Evolutionary conservation across 441 rosid genomes (phyloP), one percentile per base, ranked within the genome.

Genomic region (Daphne laureola): DNA sequence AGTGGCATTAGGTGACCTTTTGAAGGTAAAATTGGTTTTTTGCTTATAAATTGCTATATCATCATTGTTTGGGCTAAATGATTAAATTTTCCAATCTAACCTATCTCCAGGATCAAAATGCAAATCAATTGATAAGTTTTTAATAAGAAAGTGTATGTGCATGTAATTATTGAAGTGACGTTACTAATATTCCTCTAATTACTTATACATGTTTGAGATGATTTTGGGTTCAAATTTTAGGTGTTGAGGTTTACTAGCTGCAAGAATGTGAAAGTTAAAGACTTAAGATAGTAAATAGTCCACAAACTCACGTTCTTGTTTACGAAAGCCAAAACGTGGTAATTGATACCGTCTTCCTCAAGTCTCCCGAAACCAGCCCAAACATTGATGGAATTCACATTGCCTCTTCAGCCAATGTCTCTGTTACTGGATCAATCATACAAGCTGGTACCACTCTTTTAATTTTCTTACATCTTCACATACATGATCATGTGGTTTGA

Each of bases 331-430:
- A 66, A 9, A 43, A 59, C 43, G 68, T 73, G 14, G 0, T 45
- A 4, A 43, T 81, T 3, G 9, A 15, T n/a, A 36, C 17, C 46
- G 18, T 82, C 53, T 57, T 21, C 14, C 58, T 79, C 36, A 47
- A 54, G 0, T 41, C 84, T 48, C 83, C 80, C 0, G 79, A 23
- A 26, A 46, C 15, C 12, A 81, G 86, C 54, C 88, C 92, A 17
- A 79, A 81, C 67, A 84, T 86, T 0, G 84, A 79, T 21, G 86
- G 84, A 38, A 62, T 84, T 26, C 86, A 79, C 56, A 63, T 84
- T 51, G 62, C 73, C 4, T 3, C 53, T 41, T 72, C 71, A 14
- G 21, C 50, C 7, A 45, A 58, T 54, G 71, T 81, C 5, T 49
- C 63, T 14, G 61, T 84, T 18, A 47, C 51, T 7, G 51, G 40